Evolutionary conservation across 495 filamentous ascomycete species (phyloP), one percentile per base, ranked within the genome.

Genomic region (Penicillium simplicissimum): DNA sequence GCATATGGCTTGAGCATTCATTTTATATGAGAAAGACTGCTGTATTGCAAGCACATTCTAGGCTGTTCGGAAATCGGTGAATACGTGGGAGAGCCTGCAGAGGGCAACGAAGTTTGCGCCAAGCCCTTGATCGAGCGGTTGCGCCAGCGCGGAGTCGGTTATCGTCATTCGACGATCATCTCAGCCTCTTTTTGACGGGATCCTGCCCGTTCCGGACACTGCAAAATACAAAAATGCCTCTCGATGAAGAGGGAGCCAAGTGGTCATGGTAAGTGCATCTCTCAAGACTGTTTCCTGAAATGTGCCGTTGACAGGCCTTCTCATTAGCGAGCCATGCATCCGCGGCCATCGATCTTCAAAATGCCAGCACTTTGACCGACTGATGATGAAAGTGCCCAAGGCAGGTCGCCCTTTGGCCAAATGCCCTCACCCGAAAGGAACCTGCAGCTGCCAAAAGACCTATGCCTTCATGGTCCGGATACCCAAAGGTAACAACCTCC

Each of bases 261-360:
- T 84, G 81, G 81, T 81, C 81, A 15, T 84, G 81, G 81, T 84
- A 74, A 57, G 62, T 15, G 38, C 48, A 23, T 52, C 28, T 35
- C 8, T 21, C n/a, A 14, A 4, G 25, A 49, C 11, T 21, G 23
- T 43, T 61, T 13, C 4, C n/a, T n/a, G 1, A 13, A 34, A 33
- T 33, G 5, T 9, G 23, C 45, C 25, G 28, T 63, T 71, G 21
- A 71, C 52, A 36, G 33, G 2, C 11, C 25, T 15, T 68, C 5
- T 25, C 52, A 37, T 33, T 9, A 95, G 91, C 70, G 87, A 88
- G 79, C 88, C 90, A 68, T 96, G 91, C 66, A 91, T 94, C 64
- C 88, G 90, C 55, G 91, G 91, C 54, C 91, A 96, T 74, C 87
- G 91, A 65, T 93, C 91, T 23, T 90, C 90, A 63, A 90, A 88